Base-by-base conservation (phyloP, 1,284 basidiomycete genomes). In the Erythrobasidium hasegawianum region DNA sequence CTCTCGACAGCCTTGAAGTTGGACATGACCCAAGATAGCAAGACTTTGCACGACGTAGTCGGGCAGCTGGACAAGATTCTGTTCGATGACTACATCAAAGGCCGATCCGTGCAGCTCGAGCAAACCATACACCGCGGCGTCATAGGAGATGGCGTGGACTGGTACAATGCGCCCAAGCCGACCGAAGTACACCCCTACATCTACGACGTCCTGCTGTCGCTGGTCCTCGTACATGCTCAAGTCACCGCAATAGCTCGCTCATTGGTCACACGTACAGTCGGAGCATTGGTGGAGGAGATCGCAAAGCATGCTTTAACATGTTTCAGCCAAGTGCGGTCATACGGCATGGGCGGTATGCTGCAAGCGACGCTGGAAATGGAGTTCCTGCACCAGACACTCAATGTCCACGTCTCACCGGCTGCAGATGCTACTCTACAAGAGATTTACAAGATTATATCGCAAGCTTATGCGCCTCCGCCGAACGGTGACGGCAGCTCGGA, bases 301-400 rank as follows among this genome's bases (percentile, higher is more conserved):
- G 88, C 91, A 3, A 81, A 85, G 7, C 88, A 91, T 71, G 88
- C 91, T 0, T 79, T 97, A 59, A 83, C 83, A 7, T 88, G 86
- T 75, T 96, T 98, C 83, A 83, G 83, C 69, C 86, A 89, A 76
- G 86, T 98, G 38, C 86, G 85, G 71, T 83, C 86, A 43, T 97
- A 97, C 75, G 93, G 95, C 16, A 96, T 96, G 85, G 96, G 96
- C 52, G 96, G 96, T 10, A 98, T 98, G 96, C 82, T 99, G 38
- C 85, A 90, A 68, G 95, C 96, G 1, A 98, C 96, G 1, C 85
- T 99, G 29, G 96, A 98, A 79, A 97, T 97, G 72, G 96, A 98
- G 79, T 98, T 97, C 79, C 86, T 97, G 79, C 94, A 99, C 78
- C 95, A 97, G 79, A 94, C 90, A 3, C 82, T 98, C 43, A 85